phyloP scores from a whole-genome alignment of 139 green algal genomes.

The Micractinium conductrix region DNA sequence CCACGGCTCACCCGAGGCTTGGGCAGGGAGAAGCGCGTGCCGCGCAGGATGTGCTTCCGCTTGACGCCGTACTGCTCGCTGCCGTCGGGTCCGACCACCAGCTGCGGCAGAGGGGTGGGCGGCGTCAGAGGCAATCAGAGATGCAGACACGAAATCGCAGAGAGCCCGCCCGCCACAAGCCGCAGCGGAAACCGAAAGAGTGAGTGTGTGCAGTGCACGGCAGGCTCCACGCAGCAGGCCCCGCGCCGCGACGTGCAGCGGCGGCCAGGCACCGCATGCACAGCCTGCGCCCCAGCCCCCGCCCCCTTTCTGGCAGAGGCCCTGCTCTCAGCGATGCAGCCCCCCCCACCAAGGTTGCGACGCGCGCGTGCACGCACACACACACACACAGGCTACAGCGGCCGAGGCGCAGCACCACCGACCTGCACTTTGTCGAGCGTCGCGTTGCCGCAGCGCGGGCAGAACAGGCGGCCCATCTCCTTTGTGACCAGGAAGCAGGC shows the following conservation, averaged over 20 bases:
- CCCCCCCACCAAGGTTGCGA: too few relatives aligned
- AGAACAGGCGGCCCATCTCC: slow-evolving; percentile 87
- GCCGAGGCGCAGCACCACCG: neutral
- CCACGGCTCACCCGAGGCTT: slow-evolving; percentile 79
- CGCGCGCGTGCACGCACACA: too few relatives aligned
- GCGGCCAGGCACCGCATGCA: too few relatives aligned
- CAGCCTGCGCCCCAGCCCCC: too few relatives aligned
- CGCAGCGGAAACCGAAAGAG: neutral
- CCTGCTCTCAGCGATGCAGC: too few relatives aligned
- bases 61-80: slow-evolving; percentile 80
- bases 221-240: too few relatives aligned
- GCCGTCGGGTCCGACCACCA: slow-evolving; percentile 76
- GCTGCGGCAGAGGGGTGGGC: slow-evolving; percentile 35
- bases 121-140: neutral
- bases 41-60: slow-evolving; percentile 82
- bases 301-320: too few relatives aligned
- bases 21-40: slow-evolving; percentile 89
- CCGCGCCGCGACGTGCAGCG: too few relatives aligned
- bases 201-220: too few relatives aligned
- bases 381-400: neutral
- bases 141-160: neutral
- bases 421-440: slow-evolving; percentile 87
- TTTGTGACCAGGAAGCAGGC: slow-evolving; percentile 83
- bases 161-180: neutral
- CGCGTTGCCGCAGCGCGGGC: slow-evolving; percentile 92